Conservation (phyloP, 148 eudicot genomes). For the Dianthus caryophyllus region DNA sequence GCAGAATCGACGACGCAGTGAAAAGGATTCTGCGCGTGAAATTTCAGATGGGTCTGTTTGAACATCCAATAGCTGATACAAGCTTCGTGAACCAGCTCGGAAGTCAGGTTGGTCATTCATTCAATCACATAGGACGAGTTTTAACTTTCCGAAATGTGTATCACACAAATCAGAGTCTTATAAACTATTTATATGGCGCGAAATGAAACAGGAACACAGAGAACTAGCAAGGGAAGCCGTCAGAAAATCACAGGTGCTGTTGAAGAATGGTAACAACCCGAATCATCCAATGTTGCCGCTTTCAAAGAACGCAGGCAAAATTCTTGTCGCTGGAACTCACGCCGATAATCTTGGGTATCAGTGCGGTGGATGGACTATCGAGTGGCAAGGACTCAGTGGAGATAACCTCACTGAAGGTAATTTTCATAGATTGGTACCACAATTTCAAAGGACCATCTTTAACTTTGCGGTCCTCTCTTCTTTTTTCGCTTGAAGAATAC, state of each 20-base stretch:
- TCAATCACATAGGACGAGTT: not conserved
- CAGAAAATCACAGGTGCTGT: slow-evolving; percentile 39
- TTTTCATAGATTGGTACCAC: not conserved
- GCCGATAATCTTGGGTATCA: slow-evolving; percentile 46
- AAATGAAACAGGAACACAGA: slow-evolving; percentile 34
- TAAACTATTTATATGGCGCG: not conserved
- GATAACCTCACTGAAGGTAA: slow-evolving; percentile 38
- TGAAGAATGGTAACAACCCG: slow-evolving; percentile 31
- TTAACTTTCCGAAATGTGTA: not conserved
- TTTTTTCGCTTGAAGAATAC: too few relatives aligned
- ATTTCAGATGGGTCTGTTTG: slow-evolving; percentile 58
- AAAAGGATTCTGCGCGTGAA: slow-evolving; percentile 57
- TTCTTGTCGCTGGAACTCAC: slow-evolving; percentile 45
- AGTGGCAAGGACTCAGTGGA: slow-evolving; percentile 47
- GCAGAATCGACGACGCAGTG: slow-evolving; percentile 66
- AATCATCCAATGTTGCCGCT: slow-evolving; percentile 42
- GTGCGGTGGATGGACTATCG: slow-evolving; percentile 50
- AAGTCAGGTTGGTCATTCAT: slow-evolving; percentile 35
- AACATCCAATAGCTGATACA: slow-evolving; percentile 54
- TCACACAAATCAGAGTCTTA: not conserved
- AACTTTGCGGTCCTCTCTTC: not conserved
- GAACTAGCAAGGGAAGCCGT: slow-evolving; percentile 50
- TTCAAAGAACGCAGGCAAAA: slow-evolving; percentile 37
- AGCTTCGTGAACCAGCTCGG: slow-evolving; percentile 43
- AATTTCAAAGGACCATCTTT: not conserved